Conservation (phyloP, 495 filamentous ascomycete species). For the Parmelia sp. region DNA sequence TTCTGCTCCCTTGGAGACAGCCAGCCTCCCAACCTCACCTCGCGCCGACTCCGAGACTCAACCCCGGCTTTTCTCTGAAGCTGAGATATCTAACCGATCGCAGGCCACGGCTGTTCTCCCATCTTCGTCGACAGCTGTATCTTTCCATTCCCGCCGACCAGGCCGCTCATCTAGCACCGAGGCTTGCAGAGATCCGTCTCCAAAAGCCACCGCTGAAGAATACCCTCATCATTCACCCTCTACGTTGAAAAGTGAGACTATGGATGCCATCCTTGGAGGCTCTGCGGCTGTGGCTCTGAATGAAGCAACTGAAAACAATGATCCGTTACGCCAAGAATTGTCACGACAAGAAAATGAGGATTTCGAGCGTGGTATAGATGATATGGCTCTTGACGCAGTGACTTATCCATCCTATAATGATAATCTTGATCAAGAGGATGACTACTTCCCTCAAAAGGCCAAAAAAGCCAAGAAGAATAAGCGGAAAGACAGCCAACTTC, state of each 20-base stretch:
- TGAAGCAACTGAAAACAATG: neutral
- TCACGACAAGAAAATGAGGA: neutral
- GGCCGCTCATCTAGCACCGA: slow-evolving; percentile 33
- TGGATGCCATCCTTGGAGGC: slow-evolving; percentile 12
- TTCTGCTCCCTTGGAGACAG: slow-evolving; percentile 20
- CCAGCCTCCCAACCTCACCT: slow-evolving; percentile 7
- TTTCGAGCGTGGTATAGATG: slow-evolving; percentile 6
- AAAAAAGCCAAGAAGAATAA: neutral
- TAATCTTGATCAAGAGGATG: neutral
- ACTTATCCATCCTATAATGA: neutral
- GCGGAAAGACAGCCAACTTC: slow-evolving; percentile 7
- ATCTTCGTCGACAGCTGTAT: slow-evolving; percentile 44
- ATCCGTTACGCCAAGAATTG: neutral
- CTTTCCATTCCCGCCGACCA: slow-evolving; percentile 45
- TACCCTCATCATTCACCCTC: neutral
- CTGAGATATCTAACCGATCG: slow-evolving; percentile 1
- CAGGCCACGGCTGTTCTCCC: slow-evolving; percentile 22
- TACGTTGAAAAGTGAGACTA: neutral
- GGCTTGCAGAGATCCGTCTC: neutral
- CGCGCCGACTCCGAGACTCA: slow-evolving; percentile 4
- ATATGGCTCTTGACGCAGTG: neutral
- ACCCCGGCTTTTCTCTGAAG: neutral
- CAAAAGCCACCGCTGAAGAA: neutral
- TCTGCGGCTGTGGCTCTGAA: slow-evolving; percentile 8
- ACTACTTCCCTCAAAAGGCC: slow-evolving; percentile 9